These are phyloP conservation scores for Punctularia strigosozonata DNA, from an alignment of 768 basidiomycete species.

Conservation along the genomic window DNA sequence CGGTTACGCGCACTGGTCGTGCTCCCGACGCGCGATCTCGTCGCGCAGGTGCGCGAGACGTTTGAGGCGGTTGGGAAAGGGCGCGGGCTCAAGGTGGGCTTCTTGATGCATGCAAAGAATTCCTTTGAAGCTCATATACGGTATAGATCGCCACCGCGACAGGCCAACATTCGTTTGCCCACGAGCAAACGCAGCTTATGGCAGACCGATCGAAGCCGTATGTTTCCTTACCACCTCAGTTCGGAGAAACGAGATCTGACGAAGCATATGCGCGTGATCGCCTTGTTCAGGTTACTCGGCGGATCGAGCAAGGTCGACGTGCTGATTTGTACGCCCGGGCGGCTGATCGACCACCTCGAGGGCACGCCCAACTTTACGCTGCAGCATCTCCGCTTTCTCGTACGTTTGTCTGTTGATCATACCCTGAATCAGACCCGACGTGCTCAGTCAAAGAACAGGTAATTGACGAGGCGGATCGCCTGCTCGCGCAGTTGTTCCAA, in stretches of 20 bases:
- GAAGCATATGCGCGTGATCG: too few species aligned
- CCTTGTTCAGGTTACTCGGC: conserved; percentile 48
- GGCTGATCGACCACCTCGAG: conserved; percentile 87
- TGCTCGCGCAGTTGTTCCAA: conserved; percentile 91
- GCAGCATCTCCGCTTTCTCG: conserved; percentile 92
- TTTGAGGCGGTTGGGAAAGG: conserved; percentile 80
- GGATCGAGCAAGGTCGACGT: conserved; percentile 91
- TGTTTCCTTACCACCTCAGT: conserved; percentile 8
- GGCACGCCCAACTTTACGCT: conserved; percentile 84
- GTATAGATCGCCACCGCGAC: conserved; percentile 65
- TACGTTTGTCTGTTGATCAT: conserved; percentile 22
- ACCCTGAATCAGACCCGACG: not conserved
- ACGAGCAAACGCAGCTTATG: conserved; percentile 79
- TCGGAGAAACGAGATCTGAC: not conserved
- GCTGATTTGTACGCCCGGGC: conserved; percentile 89
- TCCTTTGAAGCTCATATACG: not conserved
- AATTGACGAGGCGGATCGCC: conserved; percentile 95
- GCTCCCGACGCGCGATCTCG: conserved; percentile 89
- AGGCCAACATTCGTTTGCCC: conserved; percentile 88
- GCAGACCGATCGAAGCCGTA: conserved; percentile 45
- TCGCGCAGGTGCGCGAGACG: conserved; percentile 84
- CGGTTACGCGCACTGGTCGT: conserved; percentile 82
- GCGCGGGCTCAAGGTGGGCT: conserved; percentile 68
- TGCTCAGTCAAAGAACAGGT: conserved; percentile 35
- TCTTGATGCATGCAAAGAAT: not conserved